Percentiles rank a stretch among this genome's conserved stretches.
These are phyloP conservation scores for Byssothecium circinans DNA, from an alignment of 2,329 filamentous ascomycete species.

Conservation along the genomic window DNA sequence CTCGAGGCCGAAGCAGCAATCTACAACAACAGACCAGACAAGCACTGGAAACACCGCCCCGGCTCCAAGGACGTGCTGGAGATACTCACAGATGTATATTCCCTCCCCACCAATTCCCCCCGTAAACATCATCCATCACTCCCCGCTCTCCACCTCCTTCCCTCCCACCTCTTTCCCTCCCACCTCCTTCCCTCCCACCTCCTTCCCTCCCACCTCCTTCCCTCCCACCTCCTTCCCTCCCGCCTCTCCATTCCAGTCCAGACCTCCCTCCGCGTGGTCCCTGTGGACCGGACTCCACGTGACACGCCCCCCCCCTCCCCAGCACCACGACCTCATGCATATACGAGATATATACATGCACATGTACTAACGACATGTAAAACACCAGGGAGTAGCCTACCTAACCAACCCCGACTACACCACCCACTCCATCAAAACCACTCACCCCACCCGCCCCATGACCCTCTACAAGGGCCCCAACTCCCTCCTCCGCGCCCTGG, in stretches of 20 bases:
- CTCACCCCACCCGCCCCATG: constrained; percentile 30
- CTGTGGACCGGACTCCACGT: too few relatives aligned
- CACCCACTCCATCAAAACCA: constrained; percentile 9
- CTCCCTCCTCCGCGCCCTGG: constrained; percentile 33
- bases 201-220: too few relatives aligned
- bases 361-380: background rate
- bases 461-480: constrained; percentile 40
- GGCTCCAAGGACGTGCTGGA: constrained; percentile 59
- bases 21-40: constrained; percentile 26
- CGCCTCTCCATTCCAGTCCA: background rate
- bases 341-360: too few relatives aligned
- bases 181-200: too few relatives aligned
- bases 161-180: background rate
- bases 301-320: too few relatives aligned
- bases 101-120: too few relatives aligned
- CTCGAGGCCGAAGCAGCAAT: constrained; percentile 37
- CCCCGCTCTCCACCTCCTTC: too few relatives aligned
- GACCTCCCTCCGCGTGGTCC: too few relatives aligned
- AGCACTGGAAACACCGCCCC: constrained; percentile 29
- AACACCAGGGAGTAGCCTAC: constrained; percentile 34
- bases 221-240: background rate
- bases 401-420: constrained; percentile 39
- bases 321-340: too few relatives aligned
- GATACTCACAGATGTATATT: constrained; percentile 65
- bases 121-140: too few relatives aligned